Percentiles rank a stretch among this genome's conserved stretches.
These are phyloP conservation scores for Geosmithia morbida DNA, from an alignment of 2,329 filamentous ascomycete species.

Conservation along the genomic window DNA sequence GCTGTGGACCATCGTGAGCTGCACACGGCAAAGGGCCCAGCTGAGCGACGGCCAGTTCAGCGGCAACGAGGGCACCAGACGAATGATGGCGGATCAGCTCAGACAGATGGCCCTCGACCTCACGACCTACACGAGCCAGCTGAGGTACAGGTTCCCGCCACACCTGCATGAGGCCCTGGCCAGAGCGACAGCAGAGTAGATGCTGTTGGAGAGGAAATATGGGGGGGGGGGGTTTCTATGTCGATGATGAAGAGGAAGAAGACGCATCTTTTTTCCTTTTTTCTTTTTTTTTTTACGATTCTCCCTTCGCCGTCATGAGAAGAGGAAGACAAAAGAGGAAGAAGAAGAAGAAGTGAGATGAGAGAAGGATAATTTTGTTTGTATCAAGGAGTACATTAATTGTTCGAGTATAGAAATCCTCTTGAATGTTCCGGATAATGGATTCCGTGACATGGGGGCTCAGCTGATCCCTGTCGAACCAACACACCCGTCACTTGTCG, in stretches of 20 bases:
- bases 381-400: no score
- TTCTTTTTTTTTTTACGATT: no score
- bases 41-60: constrained; percentile 57
- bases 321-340: neutral
- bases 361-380: no score
- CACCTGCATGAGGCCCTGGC: constrained; percentile 81
- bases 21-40: constrained; percentile 61
- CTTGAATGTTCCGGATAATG: no score
- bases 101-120: constrained; percentile 75
- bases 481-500: no score
- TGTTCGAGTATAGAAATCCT: no score
- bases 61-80: constrained; percentile 50
- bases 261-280: neutral
- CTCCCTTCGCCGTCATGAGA: neutral
- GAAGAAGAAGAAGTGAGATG: no score
- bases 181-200: constrained; percentile 56
- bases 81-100: constrained; percentile 53
- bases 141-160: constrained; percentile 79
- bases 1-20: constrained; percentile 86
- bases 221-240: no score
- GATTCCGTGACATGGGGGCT: no score
- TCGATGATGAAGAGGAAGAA: neutral
- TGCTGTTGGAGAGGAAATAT: neutral
- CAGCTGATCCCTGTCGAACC: no score
- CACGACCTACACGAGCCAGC: constrained; percentile 85